Evolutionary conservation across 2,329 filamentous ascomycete species (phyloP), one percentile per base, ranked within the genome.

Genomic region (Ascochyta clinopodiicola): DNA sequence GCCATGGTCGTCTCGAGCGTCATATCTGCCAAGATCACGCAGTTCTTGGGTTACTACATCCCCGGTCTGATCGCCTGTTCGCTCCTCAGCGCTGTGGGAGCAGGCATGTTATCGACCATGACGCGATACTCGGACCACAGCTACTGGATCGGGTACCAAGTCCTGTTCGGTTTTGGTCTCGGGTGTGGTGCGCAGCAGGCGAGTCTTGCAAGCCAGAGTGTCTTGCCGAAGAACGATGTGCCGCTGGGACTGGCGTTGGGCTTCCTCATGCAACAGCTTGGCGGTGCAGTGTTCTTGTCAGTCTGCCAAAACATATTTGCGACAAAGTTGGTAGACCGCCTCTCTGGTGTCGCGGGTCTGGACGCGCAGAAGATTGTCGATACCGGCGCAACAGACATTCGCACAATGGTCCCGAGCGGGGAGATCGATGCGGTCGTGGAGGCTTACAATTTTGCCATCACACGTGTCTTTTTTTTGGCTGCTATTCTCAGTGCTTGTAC

Each of bases 401-500:
- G 81, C 43, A 60, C 62, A 17, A 68, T 79, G 2, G 83, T 91
- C n/a, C 76, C 82, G 0, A 60, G 74, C 0, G 64, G 84, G 48
- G 81, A 80, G 48, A 69, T 87, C 6, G 69, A 70, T 5, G 73
- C 76, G 0, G 86, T 92, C 1, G 75, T 86, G 1, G 61, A 78
- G 0, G 87, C 86, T 0, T 91, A 91, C 73, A 90, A 88, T 65
- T 72, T 78, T 21, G 79, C 86, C 0, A 70, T 91, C 21, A 80
- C 80, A 1, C 73, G 80, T 44, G 80, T 81, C 0, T 90, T 88
- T 65, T 79, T 84, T 52, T 80, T 89, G 8, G 81, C 79, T 1
- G 75, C 86, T n/a, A 80, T 81, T 2, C 75, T 87, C 63, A 78
- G 81, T 1, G 78, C 78, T 17, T 60, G 86, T 3, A 81, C 78